Conservation (phyloP, 257 asterid genomes). For the Petunia axillaris region DNA sequence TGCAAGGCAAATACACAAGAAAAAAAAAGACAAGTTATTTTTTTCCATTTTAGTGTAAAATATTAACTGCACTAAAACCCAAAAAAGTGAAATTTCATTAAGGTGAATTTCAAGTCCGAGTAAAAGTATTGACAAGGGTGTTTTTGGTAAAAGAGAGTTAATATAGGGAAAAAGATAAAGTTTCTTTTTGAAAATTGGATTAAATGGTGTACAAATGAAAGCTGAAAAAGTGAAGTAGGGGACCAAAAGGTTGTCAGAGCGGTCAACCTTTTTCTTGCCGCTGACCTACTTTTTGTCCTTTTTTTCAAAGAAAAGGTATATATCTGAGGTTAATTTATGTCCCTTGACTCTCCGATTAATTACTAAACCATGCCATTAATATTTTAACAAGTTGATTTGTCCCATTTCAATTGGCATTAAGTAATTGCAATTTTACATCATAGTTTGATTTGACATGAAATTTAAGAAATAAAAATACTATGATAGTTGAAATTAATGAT, state of each 20-base stretch:
- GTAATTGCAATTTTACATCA: not conserved
- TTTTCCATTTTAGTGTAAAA: not conserved
- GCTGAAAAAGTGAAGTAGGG: constrained; percentile 46
- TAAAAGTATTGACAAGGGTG: constrained; percentile 21
- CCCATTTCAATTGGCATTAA: not conserved
- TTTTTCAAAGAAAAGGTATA: constrained; percentile 24
- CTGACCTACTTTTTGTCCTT: constrained; percentile 66
- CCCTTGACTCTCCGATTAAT: constrained; percentile 25
- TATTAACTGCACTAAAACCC: constrained; percentile 41
- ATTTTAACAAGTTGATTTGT: not conserved
- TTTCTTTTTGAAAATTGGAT: constrained; percentile 48
- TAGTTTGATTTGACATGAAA: too few species aligned
- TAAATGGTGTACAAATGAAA: constrained; percentile 39
- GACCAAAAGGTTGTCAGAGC: constrained; percentile 44
- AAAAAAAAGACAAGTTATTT: not conserved
- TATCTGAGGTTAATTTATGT: constrained; percentile 9
- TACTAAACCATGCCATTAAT: constrained; percentile 44
- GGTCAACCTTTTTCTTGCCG: constrained; percentile 61
- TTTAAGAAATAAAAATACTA: too few species aligned
- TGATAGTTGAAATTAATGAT: too few species aligned
- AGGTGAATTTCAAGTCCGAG: constrained; percentile 51
- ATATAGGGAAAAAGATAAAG: constrained; percentile 48
- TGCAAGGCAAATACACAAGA: constrained; percentile 23
- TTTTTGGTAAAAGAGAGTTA: constrained; percentile 25
- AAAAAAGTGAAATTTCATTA: constrained; percentile 55